Evolutionary conservation across 2,329 filamentous ascomycete genomes (phyloP), one percentile per base, ranked within the genome.

Genomic region (Arthrocladium fulminans): DNA sequence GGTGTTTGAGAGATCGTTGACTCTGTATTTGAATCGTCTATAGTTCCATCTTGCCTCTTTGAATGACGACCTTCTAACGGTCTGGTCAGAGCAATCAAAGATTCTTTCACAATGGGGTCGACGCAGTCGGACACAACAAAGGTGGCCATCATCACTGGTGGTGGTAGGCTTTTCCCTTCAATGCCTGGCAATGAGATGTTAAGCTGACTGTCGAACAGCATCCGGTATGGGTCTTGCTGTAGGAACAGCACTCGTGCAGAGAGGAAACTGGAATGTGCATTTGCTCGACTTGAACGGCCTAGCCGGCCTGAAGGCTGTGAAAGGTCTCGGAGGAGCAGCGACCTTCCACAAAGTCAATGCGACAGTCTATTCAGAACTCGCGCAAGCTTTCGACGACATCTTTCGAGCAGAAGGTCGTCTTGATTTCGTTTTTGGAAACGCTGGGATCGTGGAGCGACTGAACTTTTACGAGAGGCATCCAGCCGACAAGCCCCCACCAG

Each of bases 341-440:
- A 60, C 59, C 49, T 70, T 69, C 57, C 62, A 71, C 56, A 55
- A 66, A 53, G 61, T 59, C 35, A 63, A 71, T 45, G 63, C 70
- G 4, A 62, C 60, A 17, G 51, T 64, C 47, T 72, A 71, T 57
- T 32, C 52, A 2, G 51, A 61, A 22, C 47, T 70, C 3, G 54
- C 59, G 4, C 53, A 55, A 3, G 60, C 60, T 2, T 73, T 72
- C 48, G 62, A 72, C 39, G 53, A 51, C 13, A 58, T 64, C 7
- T 73, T 67, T 58, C 51, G 60, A 3, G 50, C 56, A 2, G 57
- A 61, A 8, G 59, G 61, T 12, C 58, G 64, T 2, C 39, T 74
- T 13, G 71, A 74, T 59, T 72, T 74, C 51, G 70, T 74, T 27
- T 74, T 70, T 52, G 71, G 69, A 13, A 74, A 74, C 47, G 71